Evolutionary conservation across 108 stramenopile genomes (phyloP).

Genomic region (Discostella stelligeroides): DNA sequence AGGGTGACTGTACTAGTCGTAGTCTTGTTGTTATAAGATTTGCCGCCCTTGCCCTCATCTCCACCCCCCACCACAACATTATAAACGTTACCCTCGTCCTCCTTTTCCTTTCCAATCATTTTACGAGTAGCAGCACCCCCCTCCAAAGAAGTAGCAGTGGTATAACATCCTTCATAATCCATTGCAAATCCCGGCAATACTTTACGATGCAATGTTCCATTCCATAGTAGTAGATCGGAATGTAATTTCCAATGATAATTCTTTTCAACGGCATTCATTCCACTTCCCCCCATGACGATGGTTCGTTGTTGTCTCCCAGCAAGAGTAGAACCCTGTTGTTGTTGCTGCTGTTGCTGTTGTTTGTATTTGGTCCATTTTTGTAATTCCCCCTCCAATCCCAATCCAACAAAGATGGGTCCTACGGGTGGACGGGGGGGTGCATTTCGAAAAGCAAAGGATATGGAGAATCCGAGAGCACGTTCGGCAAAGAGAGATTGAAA

Average conservation of each 20-base stretch:
- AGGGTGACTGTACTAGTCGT: slow-evolving; percentile 18
- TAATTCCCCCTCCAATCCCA: slow-evolving; percentile 73
- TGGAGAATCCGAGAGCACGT: slow-evolving; percentile 82
- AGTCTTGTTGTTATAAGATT: too few species aligned
- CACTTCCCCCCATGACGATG: too few species aligned
- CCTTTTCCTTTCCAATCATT: too few species aligned
- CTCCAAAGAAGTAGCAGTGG: too few species aligned
- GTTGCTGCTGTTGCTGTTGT: slow-evolving; percentile 20
- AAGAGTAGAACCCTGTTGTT: too few species aligned
- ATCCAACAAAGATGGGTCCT: slow-evolving; percentile 85
- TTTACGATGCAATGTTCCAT: slow-evolving; percentile 27
- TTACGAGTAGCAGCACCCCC: too few species aligned
- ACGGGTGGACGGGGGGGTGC: slow-evolving; percentile 91
- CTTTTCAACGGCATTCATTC: slow-evolving; percentile 74
- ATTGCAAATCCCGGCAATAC: slow-evolving; percentile 78
- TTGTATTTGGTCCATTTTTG: slow-evolving; percentile 74
- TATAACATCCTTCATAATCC: slow-evolving; percentile 72
- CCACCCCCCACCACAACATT: slow-evolving; percentile 22
- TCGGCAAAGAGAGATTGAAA: slow-evolving; percentile 79
- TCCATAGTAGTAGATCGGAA: slow-evolving; percentile 67
- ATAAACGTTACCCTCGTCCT: too few species aligned
- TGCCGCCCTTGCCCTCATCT: not conserved
- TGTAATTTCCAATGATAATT: slow-evolving; percentile 84
- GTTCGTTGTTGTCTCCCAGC: too few species aligned
- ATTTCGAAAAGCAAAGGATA: slow-evolving; percentile 83